These are phyloP conservation scores for Cutaneotrichosporon dermatis DNA, from an alignment of 1,284 basidiomycete species.

Conservation along the genomic window DNA sequence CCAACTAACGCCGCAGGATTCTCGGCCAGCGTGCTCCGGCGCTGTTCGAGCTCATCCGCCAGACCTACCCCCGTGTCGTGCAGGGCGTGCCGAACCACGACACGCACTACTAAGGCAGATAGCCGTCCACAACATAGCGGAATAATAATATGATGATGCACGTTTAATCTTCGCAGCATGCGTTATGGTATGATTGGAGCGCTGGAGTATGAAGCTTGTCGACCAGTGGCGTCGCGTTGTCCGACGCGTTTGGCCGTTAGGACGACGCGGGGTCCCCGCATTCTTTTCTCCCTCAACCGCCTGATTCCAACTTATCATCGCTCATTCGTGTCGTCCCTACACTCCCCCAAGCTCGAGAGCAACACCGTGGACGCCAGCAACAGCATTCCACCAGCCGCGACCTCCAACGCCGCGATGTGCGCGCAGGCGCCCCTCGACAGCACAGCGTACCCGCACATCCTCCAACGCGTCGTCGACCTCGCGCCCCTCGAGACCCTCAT, in stretches of 20 bases:
- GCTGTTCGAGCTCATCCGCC: slow-evolving; percentile 51
- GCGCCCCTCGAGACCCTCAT: not conserved
- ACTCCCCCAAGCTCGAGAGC: too few species aligned
- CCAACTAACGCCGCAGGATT: slow-evolving; percentile 15
- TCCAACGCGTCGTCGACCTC: not conserved
- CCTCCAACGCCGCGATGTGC: too few species aligned
- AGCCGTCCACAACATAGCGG: not conserved
- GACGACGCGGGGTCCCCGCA: too few species aligned
- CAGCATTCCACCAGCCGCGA: too few species aligned
- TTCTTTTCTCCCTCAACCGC: too few species aligned
- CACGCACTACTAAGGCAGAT: slow-evolving; percentile 2
- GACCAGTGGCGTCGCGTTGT: too few species aligned
- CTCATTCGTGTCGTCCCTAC: too few species aligned
- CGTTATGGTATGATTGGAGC: too few species aligned
- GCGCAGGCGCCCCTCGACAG: not conserved
- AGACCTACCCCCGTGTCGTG: slow-evolving; percentile 48
- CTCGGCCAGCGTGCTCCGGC: slow-evolving; percentile 68
- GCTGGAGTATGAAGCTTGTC: too few species aligned
- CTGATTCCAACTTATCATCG: too few species aligned
- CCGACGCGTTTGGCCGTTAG: too few species aligned
- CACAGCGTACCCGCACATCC: not conserved
- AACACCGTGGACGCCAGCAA: not conserved
- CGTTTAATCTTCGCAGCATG: too few species aligned
- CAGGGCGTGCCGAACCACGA: slow-evolving; percentile 29
- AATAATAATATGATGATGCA: not conserved